Evolutionary conservation across 495 filamentous ascomycete genomes (phyloP).

Genomic region (Cudoniella acicularis): DNA sequence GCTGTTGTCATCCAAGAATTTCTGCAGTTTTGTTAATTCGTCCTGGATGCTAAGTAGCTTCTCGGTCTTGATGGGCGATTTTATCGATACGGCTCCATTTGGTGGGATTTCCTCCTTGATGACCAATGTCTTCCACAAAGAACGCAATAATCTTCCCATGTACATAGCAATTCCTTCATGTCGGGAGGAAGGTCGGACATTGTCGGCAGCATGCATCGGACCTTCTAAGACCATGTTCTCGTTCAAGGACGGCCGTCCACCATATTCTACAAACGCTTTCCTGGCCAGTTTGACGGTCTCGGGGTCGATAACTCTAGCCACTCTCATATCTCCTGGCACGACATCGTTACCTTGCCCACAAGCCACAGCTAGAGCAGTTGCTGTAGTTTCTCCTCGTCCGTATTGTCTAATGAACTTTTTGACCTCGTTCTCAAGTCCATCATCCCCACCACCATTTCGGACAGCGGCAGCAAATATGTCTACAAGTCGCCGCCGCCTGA

Average conservation of each 20-base stretch:
- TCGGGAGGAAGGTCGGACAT: conserved; percentile 79
- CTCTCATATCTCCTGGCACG: conserved; percentile 59
- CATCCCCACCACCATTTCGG: conserved; percentile 66
- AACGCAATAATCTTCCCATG: conserved; percentile 76
- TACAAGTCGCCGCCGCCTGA: conserved; percentile 78
- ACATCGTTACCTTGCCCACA: conserved; percentile 87
- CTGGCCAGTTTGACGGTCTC: conserved; percentile 78
- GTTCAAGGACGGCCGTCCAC: conserved; percentile 74
- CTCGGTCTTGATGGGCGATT: conserved; percentile 53
- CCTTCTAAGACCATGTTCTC: conserved; percentile 68
- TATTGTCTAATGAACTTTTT: conserved; percentile 79
- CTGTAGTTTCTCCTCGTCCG: conserved; percentile 79
- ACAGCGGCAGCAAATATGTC: conserved; percentile 88
- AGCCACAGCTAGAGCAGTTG: conserved; percentile 91
- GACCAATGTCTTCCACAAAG: conserved; percentile 71
- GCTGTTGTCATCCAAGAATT: conserved; percentile 80
- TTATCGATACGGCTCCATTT: conserved; percentile 54
- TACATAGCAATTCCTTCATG: conserved; percentile 87
- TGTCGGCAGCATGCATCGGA: conserved; percentile 58
- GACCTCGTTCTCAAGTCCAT: conserved; percentile 74
- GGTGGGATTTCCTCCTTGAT: conserved; percentile 37
- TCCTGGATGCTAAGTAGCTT: conserved; percentile 77
- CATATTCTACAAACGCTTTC: conserved; percentile 83
- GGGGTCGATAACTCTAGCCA: conserved; percentile 70
- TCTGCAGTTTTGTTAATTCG: conserved; percentile 69